Percentiles rank a stretch among this genome's conserved stretches.
Conservation (phyloP, 306 rosid species). For the Casuarina equisetifolia region DNA sequence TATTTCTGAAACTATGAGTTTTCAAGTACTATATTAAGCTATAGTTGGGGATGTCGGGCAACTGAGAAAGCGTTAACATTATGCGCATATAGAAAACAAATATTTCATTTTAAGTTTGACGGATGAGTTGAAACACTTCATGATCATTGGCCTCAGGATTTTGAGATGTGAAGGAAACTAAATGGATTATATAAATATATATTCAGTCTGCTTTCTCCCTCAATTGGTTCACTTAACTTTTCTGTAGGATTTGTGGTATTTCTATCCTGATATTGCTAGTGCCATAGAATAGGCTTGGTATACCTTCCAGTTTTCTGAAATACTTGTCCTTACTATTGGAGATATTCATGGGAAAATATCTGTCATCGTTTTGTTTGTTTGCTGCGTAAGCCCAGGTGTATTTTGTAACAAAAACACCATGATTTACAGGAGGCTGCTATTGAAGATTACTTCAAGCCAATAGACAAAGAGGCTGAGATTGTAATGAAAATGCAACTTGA, state of each 20-base stretch:
- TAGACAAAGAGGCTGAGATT: slow-evolving; percentile 75
- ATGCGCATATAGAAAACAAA: no score
- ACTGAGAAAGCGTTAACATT: no score
- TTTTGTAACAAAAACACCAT: slow-evolving; percentile 26
- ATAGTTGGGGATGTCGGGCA: no score
- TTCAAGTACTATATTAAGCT: no score
- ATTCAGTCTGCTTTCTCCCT: no score
- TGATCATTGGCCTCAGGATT: background rate
- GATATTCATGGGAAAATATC: slow-evolving; percentile 11
- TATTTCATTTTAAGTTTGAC: no score
- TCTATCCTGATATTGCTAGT: background rate
- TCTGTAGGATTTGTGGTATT: background rate
- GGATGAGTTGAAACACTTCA: background rate
- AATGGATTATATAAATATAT: background rate
- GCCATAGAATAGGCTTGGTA: background rate
- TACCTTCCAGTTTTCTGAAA: background rate
- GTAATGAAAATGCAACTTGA: slow-evolving; percentile 72
- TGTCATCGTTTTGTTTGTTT: background rate
- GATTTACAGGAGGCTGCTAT: slow-evolving; percentile 72
- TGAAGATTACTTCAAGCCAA: slow-evolving; percentile 87
- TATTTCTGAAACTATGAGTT: no score
- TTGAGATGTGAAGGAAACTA: background rate
- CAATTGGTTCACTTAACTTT: no score
- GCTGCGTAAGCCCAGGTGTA: slow-evolving; percentile 15
- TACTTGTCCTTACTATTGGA: slow-evolving; percentile 14